A percentile compares a stretch with the other conserved stretches of the same genome.
These are phyloP conservation scores for Cystobasidium pallidum DNA, from an alignment of 1,284 basidiomycete genomes.

Conservation along the genomic window DNA sequence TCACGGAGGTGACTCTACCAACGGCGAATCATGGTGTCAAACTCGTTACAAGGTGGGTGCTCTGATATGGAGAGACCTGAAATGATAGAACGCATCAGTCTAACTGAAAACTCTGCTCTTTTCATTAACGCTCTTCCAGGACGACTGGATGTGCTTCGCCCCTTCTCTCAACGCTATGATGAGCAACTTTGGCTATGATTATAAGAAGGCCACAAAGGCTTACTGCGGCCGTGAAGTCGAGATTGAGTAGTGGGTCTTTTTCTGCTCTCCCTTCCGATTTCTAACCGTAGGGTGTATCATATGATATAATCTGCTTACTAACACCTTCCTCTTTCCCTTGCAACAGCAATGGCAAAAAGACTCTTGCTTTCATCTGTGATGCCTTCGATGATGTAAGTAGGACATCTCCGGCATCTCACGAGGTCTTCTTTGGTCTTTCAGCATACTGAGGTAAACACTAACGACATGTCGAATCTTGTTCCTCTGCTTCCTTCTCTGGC, in stretches of 20 bases:
- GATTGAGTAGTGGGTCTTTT: slow-evolving; percentile 17
- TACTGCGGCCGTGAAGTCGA: slow-evolving; percentile 47
- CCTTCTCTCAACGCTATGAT: slow-evolving; percentile 32
- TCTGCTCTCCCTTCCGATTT: not conserved
- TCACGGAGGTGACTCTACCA: slow-evolving; percentile 25
- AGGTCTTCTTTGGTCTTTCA: too few species aligned
- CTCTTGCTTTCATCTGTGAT: slow-evolving; percentile 28
- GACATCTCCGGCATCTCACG: too few species aligned
- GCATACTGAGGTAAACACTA: too few species aligned
- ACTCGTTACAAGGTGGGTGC: slow-evolving; percentile 27
- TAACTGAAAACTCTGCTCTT: too few species aligned
- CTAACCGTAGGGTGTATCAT: not conserved
- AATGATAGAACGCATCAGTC: too few species aligned
- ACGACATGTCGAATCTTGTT: too few species aligned
- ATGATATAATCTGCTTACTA: not conserved
- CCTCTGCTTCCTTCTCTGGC: too few species aligned
- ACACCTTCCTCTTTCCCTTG: not conserved
- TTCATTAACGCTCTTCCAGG: not conserved
- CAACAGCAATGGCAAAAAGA: slow-evolving; percentile 33
- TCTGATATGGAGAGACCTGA: too few species aligned
- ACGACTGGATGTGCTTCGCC: slow-evolving; percentile 45
- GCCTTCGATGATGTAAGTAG: slow-evolving; percentile 38
- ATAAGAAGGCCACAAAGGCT: slow-evolving; percentile 34
- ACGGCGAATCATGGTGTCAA: slow-evolving; percentile 39
- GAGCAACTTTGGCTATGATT: slow-evolving; percentile 40